A percentile compares a stretch with the other conserved stretches of the same genome.
phyloP scores from a whole-genome alignment of 1,284 basidiomycete genomes.

The Trichosporon sp. region DNA sequence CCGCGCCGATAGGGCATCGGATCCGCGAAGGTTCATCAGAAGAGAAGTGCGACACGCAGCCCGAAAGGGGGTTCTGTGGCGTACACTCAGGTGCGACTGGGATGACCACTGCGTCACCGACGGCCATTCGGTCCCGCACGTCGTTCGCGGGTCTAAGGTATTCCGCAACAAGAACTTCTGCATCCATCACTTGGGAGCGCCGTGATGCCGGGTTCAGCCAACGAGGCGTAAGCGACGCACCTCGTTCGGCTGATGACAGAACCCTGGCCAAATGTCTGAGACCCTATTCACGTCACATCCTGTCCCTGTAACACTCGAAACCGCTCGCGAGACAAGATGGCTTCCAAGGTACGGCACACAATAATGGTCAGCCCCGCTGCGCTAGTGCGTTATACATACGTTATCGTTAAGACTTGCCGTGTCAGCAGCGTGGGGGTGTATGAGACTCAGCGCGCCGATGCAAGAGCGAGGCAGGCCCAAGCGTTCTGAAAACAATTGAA shows the following conservation, averaged over 20 bases:
- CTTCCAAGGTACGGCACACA: neutral
- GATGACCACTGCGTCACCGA: neutral
- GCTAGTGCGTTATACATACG: neutral
- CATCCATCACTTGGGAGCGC: neutral
- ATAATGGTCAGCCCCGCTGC: neutral
- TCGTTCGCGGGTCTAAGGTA: neutral
- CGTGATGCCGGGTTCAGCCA: neutral
- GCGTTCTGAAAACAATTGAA: neutral
- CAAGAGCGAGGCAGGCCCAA: neutral
- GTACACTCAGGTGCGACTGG: neutral
- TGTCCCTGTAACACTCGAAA: neutral
- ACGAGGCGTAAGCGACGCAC: neutral
- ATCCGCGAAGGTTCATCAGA: neutral
- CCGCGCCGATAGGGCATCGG: neutral
- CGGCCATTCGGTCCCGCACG: neutral
- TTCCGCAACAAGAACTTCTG: neutral
- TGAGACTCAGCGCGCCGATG: neutral
- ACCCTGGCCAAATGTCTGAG: neutral
- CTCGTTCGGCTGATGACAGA: neutral
- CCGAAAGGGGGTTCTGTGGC: neutral
- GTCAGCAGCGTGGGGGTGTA: neutral
- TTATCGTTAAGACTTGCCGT: neutral
- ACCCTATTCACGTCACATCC: neutral
- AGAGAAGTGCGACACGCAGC: neutral
- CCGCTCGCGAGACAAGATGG: neutral